phyloP scores from a whole-genome alignment of 345 rosid genomes.

The Salix exigua region DNA sequence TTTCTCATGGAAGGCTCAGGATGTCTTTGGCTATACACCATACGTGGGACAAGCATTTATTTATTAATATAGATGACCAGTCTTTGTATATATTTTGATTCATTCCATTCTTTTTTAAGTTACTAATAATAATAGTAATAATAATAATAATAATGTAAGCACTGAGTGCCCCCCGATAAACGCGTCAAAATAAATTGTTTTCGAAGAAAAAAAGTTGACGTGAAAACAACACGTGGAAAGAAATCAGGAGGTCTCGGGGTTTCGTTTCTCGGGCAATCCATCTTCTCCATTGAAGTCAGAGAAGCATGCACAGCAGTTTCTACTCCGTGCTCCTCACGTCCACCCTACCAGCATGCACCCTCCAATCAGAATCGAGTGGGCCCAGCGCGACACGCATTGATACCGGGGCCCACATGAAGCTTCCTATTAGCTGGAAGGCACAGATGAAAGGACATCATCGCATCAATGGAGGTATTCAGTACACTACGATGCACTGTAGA shows the following conservation, averaged over 20 bases:
- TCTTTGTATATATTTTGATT: too few relatives aligned
- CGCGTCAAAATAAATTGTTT: too few relatives aligned
- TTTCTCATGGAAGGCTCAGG: too few relatives aligned
- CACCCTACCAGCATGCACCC: neutral
- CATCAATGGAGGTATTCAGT: neutral
- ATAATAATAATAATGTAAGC: too few relatives aligned
- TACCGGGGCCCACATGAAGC: conserved; percentile 3
- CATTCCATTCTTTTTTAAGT: too few relatives aligned
- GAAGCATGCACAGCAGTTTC: neutral
- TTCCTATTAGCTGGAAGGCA: conserved; percentile 31
- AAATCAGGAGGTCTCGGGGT: neutral
- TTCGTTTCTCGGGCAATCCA: too few relatives aligned
- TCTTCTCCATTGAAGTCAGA: neutral
- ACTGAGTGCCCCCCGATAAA: too few relatives aligned
- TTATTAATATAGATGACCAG: too few relatives aligned
- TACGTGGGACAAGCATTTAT: too few relatives aligned
- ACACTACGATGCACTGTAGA: neutral
- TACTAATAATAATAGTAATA: too few relatives aligned
- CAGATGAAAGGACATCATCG: neutral
- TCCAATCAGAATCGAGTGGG: neutral
- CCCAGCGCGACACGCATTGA: neutral
- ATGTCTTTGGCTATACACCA: too few relatives aligned
- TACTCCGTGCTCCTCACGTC: neutral
- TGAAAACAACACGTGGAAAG: neutral
- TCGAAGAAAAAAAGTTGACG: too few relatives aligned